phyloP scores from a whole-genome alignment of 2,329 filamentous ascomycete genomes.

The Sclerotinia sclerotiorum region DNA sequence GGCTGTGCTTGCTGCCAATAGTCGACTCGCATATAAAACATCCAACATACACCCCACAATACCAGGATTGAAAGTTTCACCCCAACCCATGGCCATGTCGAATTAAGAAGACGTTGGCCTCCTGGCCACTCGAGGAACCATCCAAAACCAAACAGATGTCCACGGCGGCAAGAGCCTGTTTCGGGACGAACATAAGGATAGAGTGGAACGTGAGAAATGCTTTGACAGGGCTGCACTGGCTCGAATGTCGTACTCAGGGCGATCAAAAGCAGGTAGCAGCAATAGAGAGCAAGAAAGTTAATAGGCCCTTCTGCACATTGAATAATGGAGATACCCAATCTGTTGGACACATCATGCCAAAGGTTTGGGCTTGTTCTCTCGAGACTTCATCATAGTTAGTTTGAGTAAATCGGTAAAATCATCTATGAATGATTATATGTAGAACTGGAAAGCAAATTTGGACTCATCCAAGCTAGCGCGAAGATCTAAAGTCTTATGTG shows the following conservation, averaged over 20 bases:
- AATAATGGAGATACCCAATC: not conserved
- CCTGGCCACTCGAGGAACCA: conserved; percentile 37
- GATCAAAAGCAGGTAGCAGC: conserved; percentile 7
- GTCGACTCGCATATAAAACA: conserved; percentile 30
- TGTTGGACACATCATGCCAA: not conserved
- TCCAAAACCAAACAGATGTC: conserved; percentile 30
- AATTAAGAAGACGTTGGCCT: conserved; percentile 32
- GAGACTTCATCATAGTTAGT: conserved; percentile 9
- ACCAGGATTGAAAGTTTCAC: conserved; percentile 34
- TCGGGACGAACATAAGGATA: conserved; percentile 10
- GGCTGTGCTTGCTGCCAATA: conserved; percentile 15
- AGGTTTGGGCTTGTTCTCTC: not conserved
- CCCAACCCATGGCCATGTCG: conserved; percentile 36
- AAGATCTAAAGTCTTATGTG: not conserved
- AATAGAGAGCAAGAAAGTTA: not conserved
- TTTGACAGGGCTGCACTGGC: not conserved
- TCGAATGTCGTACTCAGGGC: not conserved
- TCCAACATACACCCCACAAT: conserved; percentile 36
- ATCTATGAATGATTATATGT: not conserved
- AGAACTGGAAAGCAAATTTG: not conserved
- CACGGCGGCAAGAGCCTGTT: conserved; percentile 16
- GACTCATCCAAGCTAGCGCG: not conserved
- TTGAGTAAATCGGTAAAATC: not conserved
- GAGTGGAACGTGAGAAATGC: not conserved
- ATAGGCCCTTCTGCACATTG: not conserved